Conservation (phyloP, 805 yeast species). For the Candida patagonica region DNA sequence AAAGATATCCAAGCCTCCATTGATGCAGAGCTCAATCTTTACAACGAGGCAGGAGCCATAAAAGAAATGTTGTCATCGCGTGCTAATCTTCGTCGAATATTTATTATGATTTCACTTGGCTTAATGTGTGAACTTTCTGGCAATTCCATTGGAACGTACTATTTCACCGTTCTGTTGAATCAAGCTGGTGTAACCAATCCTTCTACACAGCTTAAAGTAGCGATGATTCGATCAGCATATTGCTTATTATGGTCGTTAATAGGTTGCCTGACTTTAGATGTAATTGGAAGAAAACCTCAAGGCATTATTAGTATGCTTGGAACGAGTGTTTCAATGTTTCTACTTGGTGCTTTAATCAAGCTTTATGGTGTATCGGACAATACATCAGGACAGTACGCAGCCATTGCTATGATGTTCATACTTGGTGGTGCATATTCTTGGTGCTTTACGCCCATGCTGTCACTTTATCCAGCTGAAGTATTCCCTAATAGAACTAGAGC, state of each 20-base stretch:
- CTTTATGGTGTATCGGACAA: neutral
- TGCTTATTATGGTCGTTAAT: neutral
- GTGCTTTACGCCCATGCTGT: conserved; percentile 17
- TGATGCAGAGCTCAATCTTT: neutral
- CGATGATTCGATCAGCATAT: neutral
- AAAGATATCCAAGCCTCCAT: neutral
- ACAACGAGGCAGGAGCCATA: neutral
- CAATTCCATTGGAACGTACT: conserved; percentile 35
- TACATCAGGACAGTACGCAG: neutral
- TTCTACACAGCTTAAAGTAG: neutral
- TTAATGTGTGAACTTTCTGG: conserved; percentile 55
- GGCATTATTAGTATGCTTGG: neutral
- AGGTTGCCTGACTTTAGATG: conserved; percentile 1
- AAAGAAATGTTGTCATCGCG: conserved; percentile 39
- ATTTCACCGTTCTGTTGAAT: neutral
- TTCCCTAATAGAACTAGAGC: conserved; percentile 8
- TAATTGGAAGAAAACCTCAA: conserved; percentile 1
- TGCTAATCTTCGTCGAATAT: conserved; percentile 41
- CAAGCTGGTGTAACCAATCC: conserved; percentile 1
- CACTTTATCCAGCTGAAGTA: conserved; percentile 6
- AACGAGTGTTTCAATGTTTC: neutral
- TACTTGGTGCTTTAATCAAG: conserved; percentile 3
- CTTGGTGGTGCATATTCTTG: conserved; percentile 1
- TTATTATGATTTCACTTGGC: conserved; percentile 37
- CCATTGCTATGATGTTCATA: conserved; percentile 1